These are phyloP conservation scores for Mortierella polycephala DNA, from an alignment of 371 early-diverging fungal genomes.

Conservation along the genomic window DNA sequence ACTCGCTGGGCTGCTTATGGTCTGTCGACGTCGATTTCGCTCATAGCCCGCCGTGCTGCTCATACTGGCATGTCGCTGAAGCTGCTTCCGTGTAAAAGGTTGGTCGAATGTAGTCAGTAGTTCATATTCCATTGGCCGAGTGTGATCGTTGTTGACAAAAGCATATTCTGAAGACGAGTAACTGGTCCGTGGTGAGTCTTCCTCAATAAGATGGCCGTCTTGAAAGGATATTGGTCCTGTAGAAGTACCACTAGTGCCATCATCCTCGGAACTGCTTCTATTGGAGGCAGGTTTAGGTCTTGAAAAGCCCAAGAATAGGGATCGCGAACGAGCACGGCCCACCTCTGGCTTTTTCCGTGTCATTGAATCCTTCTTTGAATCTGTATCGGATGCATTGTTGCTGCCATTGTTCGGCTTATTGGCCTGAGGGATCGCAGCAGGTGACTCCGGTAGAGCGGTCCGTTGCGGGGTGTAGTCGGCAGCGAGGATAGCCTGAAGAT, in stretches of 20 bases:
- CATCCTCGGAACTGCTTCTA: slow-evolving; percentile 44
- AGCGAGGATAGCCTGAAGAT: slow-evolving; percentile 43
- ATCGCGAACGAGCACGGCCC: slow-evolving; percentile 39
- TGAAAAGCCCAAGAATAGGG: slow-evolving; percentile 17
- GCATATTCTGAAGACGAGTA: slow-evolving; percentile 31
- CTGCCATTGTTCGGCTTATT: slow-evolving; percentile 3
- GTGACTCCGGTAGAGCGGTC: slow-evolving; percentile 19
- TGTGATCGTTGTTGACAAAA: slow-evolving; percentile 14
- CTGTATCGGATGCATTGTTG: slow-evolving; percentile 16
- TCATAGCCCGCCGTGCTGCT: slow-evolving; percentile 12
- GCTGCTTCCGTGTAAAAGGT: slow-evolving; percentile 38
- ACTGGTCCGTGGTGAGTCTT: slow-evolving; percentile 44
- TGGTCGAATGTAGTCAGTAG: slow-evolving; percentile 45
- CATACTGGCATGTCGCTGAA: slow-evolving; percentile 36
- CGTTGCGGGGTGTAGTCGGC: slow-evolving; percentile 45
- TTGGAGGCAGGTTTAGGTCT: not conserved
- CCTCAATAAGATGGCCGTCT: slow-evolving; percentile 29
- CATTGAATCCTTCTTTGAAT: slow-evolving; percentile 21
- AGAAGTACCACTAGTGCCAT: slow-evolving; percentile 18
- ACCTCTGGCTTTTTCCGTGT: slow-evolving; percentile 9
- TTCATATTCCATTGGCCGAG: slow-evolving; percentile 26
- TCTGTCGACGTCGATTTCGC: slow-evolving; percentile 40
- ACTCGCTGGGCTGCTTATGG: slow-evolving; percentile 22
- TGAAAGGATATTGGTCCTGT: slow-evolving; percentile 30
- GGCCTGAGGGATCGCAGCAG: slow-evolving; percentile 19